phyloP scores from a whole-genome alignment of 805 yeast species.

The Candida maris region DNA sequence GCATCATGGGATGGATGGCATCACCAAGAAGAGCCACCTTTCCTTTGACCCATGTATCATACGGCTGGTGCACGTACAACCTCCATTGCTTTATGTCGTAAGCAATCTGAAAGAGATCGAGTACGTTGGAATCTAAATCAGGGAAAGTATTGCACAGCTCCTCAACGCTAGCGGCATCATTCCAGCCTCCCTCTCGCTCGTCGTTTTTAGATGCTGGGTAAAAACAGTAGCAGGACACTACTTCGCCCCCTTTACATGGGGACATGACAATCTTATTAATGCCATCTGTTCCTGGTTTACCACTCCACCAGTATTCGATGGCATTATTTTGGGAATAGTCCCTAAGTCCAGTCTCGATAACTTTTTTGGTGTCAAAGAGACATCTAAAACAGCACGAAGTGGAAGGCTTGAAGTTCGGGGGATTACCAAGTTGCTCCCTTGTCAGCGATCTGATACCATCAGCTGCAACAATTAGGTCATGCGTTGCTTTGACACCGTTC shows the following conservation, averaged over 20 bases:
- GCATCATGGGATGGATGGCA: constrained; percentile 34
- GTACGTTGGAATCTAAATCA: constrained; percentile 20
- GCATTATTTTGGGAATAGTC: constrained; percentile 26
- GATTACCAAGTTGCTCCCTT: constrained; percentile 22
- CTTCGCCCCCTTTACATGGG: constrained; percentile 23
- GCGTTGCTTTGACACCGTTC: constrained; percentile 22
- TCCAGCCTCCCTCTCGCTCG: constrained; percentile 21
- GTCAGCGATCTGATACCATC: constrained; percentile 30
- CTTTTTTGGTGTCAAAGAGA: constrained; percentile 22
- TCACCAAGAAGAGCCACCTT: constrained; percentile 34
- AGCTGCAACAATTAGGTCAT: constrained; percentile 31
- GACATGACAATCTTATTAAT: constrained; percentile 26
- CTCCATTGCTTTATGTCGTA: constrained; percentile 30
- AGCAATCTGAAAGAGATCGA: constrained; percentile 23
- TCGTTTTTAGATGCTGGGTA: constrained; percentile 22
- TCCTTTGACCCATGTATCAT: constrained; percentile 25
- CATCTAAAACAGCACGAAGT: constrained; percentile 27
- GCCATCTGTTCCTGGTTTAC: constrained; percentile 18
- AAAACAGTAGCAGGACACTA: constrained; percentile 28
- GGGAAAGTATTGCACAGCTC: constrained; percentile 19
- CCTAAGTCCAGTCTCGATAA: constrained; percentile 16
- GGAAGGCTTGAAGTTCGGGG: constrained; percentile 16
- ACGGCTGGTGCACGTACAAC: constrained; percentile 25
- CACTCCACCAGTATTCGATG: constrained; percentile 27
- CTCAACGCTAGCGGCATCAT: constrained; percentile 21